Evolutionary conservation across 1,284 basidiomycete species (phyloP).

Genomic region (Coniferiporia sulphurascens): DNA sequence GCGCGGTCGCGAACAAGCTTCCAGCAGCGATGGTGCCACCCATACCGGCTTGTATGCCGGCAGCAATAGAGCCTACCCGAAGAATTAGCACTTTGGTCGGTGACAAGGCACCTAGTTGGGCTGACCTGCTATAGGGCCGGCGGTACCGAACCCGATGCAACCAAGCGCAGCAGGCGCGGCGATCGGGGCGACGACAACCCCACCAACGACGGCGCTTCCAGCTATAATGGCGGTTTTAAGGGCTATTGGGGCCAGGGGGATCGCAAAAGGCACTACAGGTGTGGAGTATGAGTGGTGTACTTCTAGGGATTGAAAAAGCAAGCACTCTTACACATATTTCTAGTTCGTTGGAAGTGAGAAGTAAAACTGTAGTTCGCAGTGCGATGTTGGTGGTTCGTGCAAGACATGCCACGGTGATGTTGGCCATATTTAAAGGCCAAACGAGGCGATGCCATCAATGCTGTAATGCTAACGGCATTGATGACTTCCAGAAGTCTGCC

Average conservation of each 20-base stretch:
- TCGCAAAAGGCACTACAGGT: no score
- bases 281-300: no score
- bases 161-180: background rate
- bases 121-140: constrained; percentile 4
- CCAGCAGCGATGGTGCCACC: background rate
- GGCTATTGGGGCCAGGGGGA: background rate
- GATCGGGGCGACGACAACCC: background rate
- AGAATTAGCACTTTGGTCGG: background rate
- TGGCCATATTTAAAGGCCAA: no score
- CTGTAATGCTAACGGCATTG: no score
- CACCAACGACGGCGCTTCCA: background rate
- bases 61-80: background rate
- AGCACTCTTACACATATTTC: no score
- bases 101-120: background rate
- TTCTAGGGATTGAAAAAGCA: no score
- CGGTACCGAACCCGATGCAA: background rate
- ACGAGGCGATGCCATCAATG: no score
- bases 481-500: no score
- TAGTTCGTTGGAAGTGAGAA: background rate
- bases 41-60: background rate
- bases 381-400: no score
- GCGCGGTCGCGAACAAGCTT: background rate
- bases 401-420: no score
- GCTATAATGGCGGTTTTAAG: background rate
- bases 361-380: background rate